phyloP scores from a whole-genome alignment of 108 stramenopile genomes.

The Pseudonitzschia delicatissima region DNA sequence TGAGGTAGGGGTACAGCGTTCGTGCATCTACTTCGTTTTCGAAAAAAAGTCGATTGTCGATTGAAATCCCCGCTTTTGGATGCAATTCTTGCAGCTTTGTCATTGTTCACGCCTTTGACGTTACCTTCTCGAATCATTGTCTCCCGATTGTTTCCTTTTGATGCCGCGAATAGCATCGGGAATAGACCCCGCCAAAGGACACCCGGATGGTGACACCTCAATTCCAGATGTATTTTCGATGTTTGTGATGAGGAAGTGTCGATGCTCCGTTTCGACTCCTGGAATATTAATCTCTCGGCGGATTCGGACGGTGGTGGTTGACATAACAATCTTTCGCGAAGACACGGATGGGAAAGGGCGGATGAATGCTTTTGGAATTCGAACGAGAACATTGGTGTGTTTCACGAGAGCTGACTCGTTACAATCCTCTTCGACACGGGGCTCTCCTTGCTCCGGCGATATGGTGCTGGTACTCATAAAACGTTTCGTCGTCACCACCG shows the following conservation, averaged over 20 bases:
- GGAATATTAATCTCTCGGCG: too few relatives aligned
- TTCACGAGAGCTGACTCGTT: too few relatives aligned
- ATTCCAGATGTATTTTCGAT: not conserved
- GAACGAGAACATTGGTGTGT: not conserved
- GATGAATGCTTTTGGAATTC: not conserved
- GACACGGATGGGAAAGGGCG: not conserved
- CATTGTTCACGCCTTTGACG: not conserved
- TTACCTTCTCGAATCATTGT: not conserved
- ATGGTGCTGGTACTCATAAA: too few relatives aligned
- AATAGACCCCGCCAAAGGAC: conserved; percentile 10
- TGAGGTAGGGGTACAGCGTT: not conserved
- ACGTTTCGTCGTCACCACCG: too few relatives aligned
- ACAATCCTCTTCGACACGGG: too few relatives aligned
- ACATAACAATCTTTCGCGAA: not conserved
- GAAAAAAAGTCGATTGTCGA: too few relatives aligned
- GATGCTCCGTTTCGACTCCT: too few relatives aligned
- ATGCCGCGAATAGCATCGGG: not conserved
- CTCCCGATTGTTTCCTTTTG: not conserved
- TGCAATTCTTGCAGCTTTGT: not conserved
- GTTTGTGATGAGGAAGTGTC: too few relatives aligned
- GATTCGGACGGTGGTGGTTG: not conserved
- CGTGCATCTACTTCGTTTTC: not conserved
- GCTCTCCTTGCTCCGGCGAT: too few relatives aligned
- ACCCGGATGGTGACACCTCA: conserved; percentile 1
- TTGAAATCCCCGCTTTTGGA: not conserved